These are phyloP conservation scores for Zelonia costaricensis DNA, from an alignment of 208 protist species.

Conservation along the genomic window DNA sequence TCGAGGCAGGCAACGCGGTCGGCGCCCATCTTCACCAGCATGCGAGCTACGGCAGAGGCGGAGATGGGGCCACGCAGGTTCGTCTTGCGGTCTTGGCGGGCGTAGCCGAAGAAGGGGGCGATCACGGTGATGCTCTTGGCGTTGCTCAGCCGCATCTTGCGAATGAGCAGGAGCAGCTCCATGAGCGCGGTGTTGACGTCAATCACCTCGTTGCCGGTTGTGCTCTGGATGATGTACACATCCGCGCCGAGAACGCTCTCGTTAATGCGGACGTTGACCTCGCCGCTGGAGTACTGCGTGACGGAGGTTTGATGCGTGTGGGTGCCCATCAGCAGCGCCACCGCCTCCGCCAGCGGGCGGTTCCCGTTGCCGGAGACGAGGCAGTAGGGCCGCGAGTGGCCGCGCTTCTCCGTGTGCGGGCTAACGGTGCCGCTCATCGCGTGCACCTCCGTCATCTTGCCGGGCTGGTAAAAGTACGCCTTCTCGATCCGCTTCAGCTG, in stretches of 20 bases:
- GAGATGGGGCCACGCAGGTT: constrained; percentile 94
- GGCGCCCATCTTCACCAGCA: constrained; percentile 90
- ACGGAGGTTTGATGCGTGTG: constrained; percentile 80
- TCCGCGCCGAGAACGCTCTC: constrained; percentile 95
- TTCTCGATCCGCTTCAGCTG: constrained; percentile 83
- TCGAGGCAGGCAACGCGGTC: constrained; percentile 94
- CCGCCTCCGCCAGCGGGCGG: constrained; percentile 83
- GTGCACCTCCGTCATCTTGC: constrained; percentile 74
- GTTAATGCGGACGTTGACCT: constrained; percentile 92
- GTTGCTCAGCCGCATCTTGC: constrained; percentile 89
- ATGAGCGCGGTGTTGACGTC: constrained; percentile 97
- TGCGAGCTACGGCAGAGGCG: constrained; percentile 89
- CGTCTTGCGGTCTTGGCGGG: constrained; percentile 94
- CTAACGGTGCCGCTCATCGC: constrained; percentile 67
- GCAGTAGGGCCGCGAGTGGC: constrained; percentile 45
- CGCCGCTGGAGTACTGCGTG: constrained; percentile 84
- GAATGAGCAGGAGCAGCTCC: constrained; percentile 94
- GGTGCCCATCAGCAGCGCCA: constrained; percentile 78
- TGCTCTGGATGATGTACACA: constrained; percentile 97
- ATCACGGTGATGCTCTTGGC: constrained; percentile 91
- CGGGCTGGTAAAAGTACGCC: constrained; percentile 81
- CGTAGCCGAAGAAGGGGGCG: constrained; percentile 95
- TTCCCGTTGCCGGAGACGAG: constrained; percentile 93
- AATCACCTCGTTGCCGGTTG: constrained; percentile 87
- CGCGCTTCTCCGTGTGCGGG: constrained; percentile 25